Evolutionary conservation across 768 basidiomycete species (phyloP).

Genomic region (Pleurotus citrinopileatus): DNA sequence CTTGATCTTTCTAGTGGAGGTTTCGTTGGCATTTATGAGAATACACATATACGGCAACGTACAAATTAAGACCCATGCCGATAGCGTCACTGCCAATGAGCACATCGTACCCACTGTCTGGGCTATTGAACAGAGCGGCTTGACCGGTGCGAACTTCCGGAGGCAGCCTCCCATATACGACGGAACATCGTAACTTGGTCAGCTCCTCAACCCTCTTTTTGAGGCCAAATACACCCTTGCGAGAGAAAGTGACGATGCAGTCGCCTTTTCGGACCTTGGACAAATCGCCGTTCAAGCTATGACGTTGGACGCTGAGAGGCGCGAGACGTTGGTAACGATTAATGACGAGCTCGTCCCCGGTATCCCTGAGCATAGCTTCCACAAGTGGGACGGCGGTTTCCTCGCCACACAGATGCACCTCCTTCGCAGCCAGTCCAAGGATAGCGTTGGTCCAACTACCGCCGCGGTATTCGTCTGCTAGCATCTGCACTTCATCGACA

Average conservation of each 20-base stretch:
- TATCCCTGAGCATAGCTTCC: constrained; percentile 58
- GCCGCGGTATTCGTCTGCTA: constrained; percentile 77
- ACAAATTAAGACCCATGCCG: constrained; percentile 98
- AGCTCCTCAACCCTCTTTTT: constrained; percentile 68
- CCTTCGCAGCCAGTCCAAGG: constrained; percentile 69
- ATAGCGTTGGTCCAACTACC: constrained; percentile 81
- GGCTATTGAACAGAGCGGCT: constrained; percentile 88
- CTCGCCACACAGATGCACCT: constrained; percentile 95
- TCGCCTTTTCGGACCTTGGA: constrained; percentile 73
- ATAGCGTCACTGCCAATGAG: constrained; percentile 94
- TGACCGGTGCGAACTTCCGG: constrained; percentile 92
- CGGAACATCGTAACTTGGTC: constrained; percentile 81
- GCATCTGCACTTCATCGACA: constrained; percentile 97
- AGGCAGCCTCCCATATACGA: constrained; percentile 90
- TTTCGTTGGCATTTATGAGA: neutral
- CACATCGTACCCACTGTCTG: constrained; percentile 79
- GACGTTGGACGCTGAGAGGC: constrained; percentile 69
- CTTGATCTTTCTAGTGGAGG: constrained; percentile 76
- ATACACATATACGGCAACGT: constrained; percentile 25
- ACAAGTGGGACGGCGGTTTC: constrained; percentile 88
- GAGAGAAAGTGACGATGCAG: constrained; percentile 85
- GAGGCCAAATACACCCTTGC: constrained; percentile 70
- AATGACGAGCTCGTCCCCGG: constrained; percentile 80
- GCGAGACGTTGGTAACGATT: constrained; percentile 86
- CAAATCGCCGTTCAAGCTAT: constrained; percentile 61